These are phyloP conservation scores for Lodderomyces metapsilosis DNA, from an alignment of 1,139 yeast genomes.

Conservation along the genomic window DNA sequence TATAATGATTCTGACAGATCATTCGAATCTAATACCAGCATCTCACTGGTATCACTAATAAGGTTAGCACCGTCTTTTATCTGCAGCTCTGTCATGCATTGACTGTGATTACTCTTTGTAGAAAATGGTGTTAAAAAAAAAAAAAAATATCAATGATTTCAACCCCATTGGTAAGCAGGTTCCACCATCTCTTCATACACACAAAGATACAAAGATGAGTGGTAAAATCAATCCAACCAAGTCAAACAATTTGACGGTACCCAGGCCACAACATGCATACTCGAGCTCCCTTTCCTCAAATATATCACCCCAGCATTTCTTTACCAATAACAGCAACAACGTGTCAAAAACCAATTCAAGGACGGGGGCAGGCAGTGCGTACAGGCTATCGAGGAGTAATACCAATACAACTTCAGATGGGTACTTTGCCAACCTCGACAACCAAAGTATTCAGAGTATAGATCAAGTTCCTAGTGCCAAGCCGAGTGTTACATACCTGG, in stretches of 20 bases:
- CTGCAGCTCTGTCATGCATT: background rate
- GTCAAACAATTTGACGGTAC: constrained; percentile 11
- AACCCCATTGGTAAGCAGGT: too few species aligned
- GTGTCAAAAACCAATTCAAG: constrained; percentile 5
- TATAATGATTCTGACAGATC: background rate
- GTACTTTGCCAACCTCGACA: constrained; percentile 16
- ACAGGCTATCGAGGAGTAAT: constrained; percentile 26
- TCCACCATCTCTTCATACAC: too few species aligned
- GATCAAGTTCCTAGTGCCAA: constrained; percentile 49
- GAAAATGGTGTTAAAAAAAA: background rate
- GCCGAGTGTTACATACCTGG: constrained; percentile 62
- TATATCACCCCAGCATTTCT: constrained; percentile 3
- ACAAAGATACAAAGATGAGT: constrained; percentile 3
- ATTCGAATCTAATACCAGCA: background rate
- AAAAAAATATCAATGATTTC: too few species aligned
- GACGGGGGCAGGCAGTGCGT: constrained; percentile 16
- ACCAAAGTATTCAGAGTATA: constrained; percentile 33
- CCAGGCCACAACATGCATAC: constrained; percentile 13
- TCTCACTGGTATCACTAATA: background rate
- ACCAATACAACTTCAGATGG: constrained; percentile 21
- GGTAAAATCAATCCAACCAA: constrained; percentile 7
- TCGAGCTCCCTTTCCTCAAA: constrained; percentile 15
- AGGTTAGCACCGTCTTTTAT: background rate
- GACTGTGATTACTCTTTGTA: too few species aligned
- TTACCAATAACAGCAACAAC: background rate